Conservation (phyloP, 371 early-diverging fungal species). For the Zancudomyces culisetae region DNA sequence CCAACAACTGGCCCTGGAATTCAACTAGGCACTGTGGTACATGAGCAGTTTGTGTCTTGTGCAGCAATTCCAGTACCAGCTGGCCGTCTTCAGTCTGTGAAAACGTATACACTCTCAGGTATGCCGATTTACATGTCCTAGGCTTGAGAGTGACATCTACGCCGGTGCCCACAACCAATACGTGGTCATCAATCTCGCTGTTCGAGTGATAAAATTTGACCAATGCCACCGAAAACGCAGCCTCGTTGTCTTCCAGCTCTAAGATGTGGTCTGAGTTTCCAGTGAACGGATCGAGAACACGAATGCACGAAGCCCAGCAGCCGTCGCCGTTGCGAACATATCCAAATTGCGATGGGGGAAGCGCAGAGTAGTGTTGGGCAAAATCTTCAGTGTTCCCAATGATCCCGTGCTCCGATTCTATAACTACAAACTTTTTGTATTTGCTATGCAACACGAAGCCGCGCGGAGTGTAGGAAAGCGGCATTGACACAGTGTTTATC, state of each 20-base stretch:
- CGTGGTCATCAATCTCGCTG: constrained; percentile 9
- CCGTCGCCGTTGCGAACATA: constrained; percentile 44
- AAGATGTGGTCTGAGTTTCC: constrained; percentile 46
- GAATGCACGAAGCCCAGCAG: constrained; percentile 76
- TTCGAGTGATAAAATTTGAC: constrained; percentile 32
- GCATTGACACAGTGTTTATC: constrained; percentile 68
- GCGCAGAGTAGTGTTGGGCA: too few species aligned
- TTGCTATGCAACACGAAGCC: constrained; percentile 48
- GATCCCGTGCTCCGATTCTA: constrained; percentile 72
- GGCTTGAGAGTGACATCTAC: constrained; percentile 50
- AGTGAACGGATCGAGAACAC: constrained; percentile 63
- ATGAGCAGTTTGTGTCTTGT: constrained; percentile 70
- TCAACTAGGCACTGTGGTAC: constrained; percentile 60
- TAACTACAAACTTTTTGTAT: constrained; percentile 62
- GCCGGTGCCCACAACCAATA: constrained; percentile 74
- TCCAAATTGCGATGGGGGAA: constrained; percentile 55
- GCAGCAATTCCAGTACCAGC: constrained; percentile 47
- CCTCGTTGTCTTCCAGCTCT: constrained; percentile 72
- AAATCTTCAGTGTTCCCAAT: constrained; percentile 9
- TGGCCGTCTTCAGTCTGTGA: constrained; percentile 27
- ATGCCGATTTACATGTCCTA: constrained; percentile 44
- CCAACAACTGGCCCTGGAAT: constrained; percentile 80
- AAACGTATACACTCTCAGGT: constrained; percentile 55
- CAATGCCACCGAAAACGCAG: constrained; percentile 55
- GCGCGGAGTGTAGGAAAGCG: constrained; percentile 78